Base-by-base conservation (phyloP, 352 stramenopile species). In the Stephanocyclus meneghinianus region DNA sequence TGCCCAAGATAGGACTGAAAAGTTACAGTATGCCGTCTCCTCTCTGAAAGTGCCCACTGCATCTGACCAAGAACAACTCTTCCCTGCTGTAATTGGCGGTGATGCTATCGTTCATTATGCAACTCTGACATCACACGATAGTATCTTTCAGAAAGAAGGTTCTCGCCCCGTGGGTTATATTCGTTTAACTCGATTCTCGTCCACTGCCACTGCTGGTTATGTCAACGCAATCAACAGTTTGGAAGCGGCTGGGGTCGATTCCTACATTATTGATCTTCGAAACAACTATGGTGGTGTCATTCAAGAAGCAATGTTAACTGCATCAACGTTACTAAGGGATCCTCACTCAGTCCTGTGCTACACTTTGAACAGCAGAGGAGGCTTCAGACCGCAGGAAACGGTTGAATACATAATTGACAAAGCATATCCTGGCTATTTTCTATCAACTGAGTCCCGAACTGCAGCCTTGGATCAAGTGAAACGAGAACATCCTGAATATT, bases 241-340 rank as follows among this genome's bases (percentile, higher is more conserved):
- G n/a, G 89, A 93, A 74, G 71, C 83, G 9, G 71, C 73, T 18
- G 89, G 84, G 18, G 89, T 87, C 26, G 45, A 84, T 64, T 89
- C 80, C 9, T 93, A 92, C 64, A 90, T 94, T 13, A 85, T 94
- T 51, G 89, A 94, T 81, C 51, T 94, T n/a, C 69, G 89, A 63
- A 94, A 94, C 74, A 93, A 93, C 66, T 92, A 75, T 59, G 67
- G 86, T 37, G 87, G 87, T 16, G 67, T 88, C 30, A 88, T 94
- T 74, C 89, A 94, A 79, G 87, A 94, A 68, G 86, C 87, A 21
- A 89, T 94, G 84, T 57, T 92, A 8, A 89, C 84, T 16, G 87
- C 89, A 30, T 90, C 87, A 2, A 88, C 85, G 18, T 51, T 94
- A 18, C 70, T 94, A 9, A 61, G 81, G 51, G 89, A 94, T 79